Evolutionary conservation across 352 stramenopile species (phyloP).

Genomic region (Pythium insidiosum): DNA sequence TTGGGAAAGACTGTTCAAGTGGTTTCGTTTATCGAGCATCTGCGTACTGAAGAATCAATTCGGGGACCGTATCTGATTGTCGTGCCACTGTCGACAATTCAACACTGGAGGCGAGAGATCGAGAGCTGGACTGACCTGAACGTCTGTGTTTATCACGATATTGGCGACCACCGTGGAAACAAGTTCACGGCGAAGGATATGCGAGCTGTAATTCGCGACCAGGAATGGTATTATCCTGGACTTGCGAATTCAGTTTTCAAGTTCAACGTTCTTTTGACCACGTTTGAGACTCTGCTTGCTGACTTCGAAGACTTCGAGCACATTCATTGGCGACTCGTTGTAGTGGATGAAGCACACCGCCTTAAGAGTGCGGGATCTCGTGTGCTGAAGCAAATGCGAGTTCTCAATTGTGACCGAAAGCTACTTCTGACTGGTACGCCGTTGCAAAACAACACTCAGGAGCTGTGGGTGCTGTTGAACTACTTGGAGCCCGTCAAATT

Average conservation of each 20-base stretch:
- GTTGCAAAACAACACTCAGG: conserved; percentile 95
- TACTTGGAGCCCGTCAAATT: conserved; percentile 95
- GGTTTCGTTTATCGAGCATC: conserved; percentile 88
- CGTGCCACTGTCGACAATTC: conserved; percentile 81
- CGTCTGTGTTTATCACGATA: conserved; percentile 98
- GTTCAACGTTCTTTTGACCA: conserved; percentile 82
- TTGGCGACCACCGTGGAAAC: conserved; percentile 58
- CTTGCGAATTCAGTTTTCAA: conserved; percentile 89
- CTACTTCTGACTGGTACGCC: conserved; percentile 96
- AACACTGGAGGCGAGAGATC: conserved; percentile 85
- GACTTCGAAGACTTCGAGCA: conserved; percentile 84
- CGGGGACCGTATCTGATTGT: conserved; percentile 81
- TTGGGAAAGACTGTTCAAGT: conserved; percentile 95
- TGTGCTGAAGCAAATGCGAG: conserved; percentile 84
- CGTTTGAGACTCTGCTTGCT: conserved; percentile 73
- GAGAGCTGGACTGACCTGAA: conserved; percentile 96
- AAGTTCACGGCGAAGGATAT: conserved; percentile 86
- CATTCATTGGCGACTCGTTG: conserved; percentile 79
- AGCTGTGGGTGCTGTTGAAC: conserved; percentile 97
- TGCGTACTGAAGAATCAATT: conserved; percentile 78
- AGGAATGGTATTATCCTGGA: conserved; percentile 86
- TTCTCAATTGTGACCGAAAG: conserved; percentile 83
- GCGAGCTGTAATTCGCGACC: conserved; percentile 73
- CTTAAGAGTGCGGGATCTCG: conserved; percentile 72
- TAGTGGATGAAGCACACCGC: conserved; percentile 80